Evolutionary conservation across 1,139 yeast species (phyloP).

Genomic region (Sugiyamaella neomexicana): DNA sequence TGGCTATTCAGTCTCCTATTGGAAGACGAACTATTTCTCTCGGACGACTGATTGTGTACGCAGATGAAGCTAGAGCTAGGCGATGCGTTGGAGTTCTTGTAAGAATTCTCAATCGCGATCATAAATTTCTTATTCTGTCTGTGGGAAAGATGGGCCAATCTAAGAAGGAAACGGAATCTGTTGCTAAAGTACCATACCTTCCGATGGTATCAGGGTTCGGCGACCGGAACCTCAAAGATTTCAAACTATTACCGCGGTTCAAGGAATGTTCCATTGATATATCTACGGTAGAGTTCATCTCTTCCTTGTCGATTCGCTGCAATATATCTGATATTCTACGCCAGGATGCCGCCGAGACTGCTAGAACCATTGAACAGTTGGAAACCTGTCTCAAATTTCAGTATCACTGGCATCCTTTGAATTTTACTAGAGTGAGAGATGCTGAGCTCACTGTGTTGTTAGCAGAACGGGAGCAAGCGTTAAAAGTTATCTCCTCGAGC

Average conservation of each 20-base stretch:
- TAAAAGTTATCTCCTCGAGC: constrained; percentile 42
- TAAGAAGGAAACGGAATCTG: constrained; percentile 7
- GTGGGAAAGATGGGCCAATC: constrained; percentile 19
- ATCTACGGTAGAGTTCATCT: constrained; percentile 51
- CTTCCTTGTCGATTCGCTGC: constrained; percentile 48
- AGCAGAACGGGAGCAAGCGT: constrained; percentile 47
- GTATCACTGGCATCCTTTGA: constrained; percentile 48
- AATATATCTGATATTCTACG: constrained; percentile 48
- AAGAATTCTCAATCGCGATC: constrained; percentile 17
- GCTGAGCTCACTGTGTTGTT: constrained; percentile 24
- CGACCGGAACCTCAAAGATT: constrained; percentile 36
- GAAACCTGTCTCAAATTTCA: constrained; percentile 46
- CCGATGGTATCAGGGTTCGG: constrained; percentile 43
- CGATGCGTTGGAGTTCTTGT: constrained; percentile 44
- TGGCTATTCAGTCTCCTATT: constrained; percentile 49
- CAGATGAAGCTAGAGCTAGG: constrained; percentile 42
- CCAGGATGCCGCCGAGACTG: constrained; percentile 47
- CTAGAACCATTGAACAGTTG: constrained; percentile 48
- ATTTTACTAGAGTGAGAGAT: constrained; percentile 22
- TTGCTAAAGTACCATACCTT: constrained; percentile 49
- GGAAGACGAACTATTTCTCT: constrained; percentile 50
- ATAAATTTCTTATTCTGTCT: constrained; percentile 17
- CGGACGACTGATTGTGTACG: constrained; percentile 65
- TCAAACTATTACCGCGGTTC: constrained; percentile 37
- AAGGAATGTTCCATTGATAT: constrained; percentile 48